Percentiles rank a stretch among this genome's conserved stretches.
Conservation (phyloP, 768 basidiomycete genomes). For the Lentinula sp. region DNA sequence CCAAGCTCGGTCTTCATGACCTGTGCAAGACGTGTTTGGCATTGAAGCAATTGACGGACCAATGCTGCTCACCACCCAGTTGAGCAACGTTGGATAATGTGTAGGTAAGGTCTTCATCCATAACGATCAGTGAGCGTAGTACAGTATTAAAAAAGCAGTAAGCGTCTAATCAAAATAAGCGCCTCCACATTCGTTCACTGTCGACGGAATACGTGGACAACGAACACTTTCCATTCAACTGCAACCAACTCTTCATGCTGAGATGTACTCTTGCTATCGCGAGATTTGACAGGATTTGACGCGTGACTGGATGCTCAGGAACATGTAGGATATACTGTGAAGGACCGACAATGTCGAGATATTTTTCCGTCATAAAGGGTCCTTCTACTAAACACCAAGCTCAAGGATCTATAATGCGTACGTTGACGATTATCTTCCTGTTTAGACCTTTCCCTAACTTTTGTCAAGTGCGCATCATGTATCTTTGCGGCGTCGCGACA, state of each 20-base stretch:
- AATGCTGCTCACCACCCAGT: neutral
- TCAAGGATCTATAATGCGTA: neutral
- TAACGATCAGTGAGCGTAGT: neutral
- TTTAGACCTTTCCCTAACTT: neutral
- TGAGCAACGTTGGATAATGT: neutral
- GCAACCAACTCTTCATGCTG: too few species aligned
- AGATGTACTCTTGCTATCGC: too few species aligned
- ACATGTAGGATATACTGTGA: neutral
- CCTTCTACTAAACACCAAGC: neutral
- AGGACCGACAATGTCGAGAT: neutral
- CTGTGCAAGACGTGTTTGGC: slow-evolving; percentile 22
- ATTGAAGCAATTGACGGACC: neutral
- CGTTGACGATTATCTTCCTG: neutral
- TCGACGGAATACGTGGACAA: too few species aligned
- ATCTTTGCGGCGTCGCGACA: neutral
- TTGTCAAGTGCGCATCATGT: neutral
- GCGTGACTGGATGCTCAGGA: too few species aligned
- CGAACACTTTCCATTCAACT: too few species aligned
- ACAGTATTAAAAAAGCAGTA: neutral
- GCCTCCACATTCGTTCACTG: neutral
- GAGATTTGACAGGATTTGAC: too few species aligned
- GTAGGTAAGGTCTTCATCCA: slow-evolving; percentile 1
- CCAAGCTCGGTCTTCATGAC: slow-evolving; percentile 87
- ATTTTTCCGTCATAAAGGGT: neutral
- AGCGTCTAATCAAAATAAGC: neutral